phyloP scores from a whole-genome alignment of 2,329 filamentous ascomycete genomes.

The Pseudogymnoascus sp. region DNA sequence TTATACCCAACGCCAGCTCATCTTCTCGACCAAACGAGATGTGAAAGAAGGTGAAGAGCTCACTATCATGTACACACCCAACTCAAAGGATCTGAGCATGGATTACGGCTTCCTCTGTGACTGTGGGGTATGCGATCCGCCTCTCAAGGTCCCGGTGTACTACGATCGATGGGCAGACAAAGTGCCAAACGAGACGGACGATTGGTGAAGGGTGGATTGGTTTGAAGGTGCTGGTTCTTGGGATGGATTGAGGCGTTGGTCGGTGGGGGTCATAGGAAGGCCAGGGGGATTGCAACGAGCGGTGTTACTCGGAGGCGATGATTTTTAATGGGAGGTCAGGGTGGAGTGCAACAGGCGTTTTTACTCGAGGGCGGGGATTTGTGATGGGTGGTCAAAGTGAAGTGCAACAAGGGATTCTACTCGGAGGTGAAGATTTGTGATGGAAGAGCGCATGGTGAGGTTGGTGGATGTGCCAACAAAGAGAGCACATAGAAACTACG shows the following conservation, averaged over 20 bases:
- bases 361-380: background rate
- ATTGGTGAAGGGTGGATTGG: background rate
- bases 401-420: background rate
- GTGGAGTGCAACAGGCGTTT: background rate
- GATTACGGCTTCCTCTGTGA: slow-evolving; percentile 47
- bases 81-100: slow-evolving; percentile 32
- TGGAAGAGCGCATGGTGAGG: background rate
- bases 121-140: slow-evolving; percentile 39
- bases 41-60: slow-evolving; percentile 42
- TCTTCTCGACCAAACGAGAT: slow-evolving; percentile 33
- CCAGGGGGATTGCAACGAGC: background rate
- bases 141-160: background rate
- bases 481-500: background rate
- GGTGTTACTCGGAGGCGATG: background rate
- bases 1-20: slow-evolving; percentile 29
- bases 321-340: background rate
- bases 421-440: background rate
- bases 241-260: background rate
- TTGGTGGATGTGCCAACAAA: background rate
- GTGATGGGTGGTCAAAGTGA: background rate
- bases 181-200: background rate
- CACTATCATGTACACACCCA: slow-evolving; percentile 42
- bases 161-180: background rate
- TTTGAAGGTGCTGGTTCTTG: background rate
- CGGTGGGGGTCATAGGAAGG: no score